phyloP scores from a whole-genome alignment of 164 flowering plant species.

The Kingdonia uniflora region DNA sequence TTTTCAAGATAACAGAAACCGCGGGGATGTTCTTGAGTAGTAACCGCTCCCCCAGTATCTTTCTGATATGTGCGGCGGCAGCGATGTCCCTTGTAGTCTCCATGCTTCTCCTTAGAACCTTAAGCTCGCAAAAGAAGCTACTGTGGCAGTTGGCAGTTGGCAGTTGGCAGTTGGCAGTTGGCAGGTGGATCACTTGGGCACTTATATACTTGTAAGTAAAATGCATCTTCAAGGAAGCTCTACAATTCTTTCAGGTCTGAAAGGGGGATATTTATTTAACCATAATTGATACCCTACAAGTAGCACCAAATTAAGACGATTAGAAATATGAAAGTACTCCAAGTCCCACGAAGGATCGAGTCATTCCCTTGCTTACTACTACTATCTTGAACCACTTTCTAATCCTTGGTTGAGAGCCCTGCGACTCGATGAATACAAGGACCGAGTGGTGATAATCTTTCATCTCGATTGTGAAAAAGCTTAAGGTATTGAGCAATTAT shows the following conservation, averaged over 20 bases:
- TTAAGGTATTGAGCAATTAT: too few relatives aligned
- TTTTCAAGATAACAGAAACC: constrained; percentile 46
- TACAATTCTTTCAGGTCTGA: constrained; percentile 35
- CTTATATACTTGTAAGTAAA: constrained; percentile 72
- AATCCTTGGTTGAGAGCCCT: too few relatives aligned
- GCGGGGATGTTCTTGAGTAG: constrained; percentile 61
- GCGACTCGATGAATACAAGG: too few relatives aligned
- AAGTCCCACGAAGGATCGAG: too few relatives aligned
- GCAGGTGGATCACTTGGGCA: constrained; percentile 74
- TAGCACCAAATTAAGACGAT: background rate
- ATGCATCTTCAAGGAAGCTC: constrained; percentile 64
- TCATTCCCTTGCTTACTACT: too few relatives aligned
- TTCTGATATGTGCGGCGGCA: constrained; percentile 75
- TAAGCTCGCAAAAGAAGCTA: constrained; percentile 75
- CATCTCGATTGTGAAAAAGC: too few relatives aligned
- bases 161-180: constrained; percentile 82
- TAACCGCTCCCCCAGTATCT: constrained; percentile 62
- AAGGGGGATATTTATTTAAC: constrained; percentile 69
- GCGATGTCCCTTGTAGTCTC: constrained; percentile 63
- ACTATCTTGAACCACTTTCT: too few relatives aligned
- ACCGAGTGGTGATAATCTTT: too few relatives aligned
- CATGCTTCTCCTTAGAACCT: constrained; percentile 42
- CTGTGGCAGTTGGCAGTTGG: constrained; percentile 75
- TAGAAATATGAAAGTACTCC: too few relatives aligned
- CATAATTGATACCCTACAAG: constrained; percentile 23